These are phyloP conservation scores for Lipomyces sp. DNA, from an alignment of 805 yeast genomes.

Conservation along the genomic window DNA sequence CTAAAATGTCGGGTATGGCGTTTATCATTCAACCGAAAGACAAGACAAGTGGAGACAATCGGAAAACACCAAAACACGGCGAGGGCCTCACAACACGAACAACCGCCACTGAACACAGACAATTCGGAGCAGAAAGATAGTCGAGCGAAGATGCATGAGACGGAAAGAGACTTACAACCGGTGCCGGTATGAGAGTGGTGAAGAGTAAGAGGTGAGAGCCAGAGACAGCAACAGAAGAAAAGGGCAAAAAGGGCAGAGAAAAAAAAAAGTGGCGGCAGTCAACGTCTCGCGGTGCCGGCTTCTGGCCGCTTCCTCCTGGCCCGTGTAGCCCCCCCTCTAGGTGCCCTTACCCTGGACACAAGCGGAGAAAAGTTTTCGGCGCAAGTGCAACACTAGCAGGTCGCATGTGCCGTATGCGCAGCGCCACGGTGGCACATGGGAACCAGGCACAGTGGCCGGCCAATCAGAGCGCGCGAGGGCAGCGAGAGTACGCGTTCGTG, in stretches of 20 bases:
- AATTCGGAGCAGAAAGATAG: neutral
- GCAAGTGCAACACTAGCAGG: neutral
- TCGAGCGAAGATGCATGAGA: neutral
- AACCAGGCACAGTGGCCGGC: neutral
- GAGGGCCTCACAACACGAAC: neutral
- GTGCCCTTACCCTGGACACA: neutral
- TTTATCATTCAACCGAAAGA: neutral
- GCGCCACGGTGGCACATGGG: neutral
- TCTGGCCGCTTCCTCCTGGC: neutral
- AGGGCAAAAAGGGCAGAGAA: neutral
- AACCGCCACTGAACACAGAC: neutral
- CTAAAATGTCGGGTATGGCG: neutral
- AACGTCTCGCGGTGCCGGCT: constrained; percentile 1
- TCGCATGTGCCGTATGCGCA: neutral
- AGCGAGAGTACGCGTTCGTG: neutral
- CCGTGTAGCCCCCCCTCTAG: neutral
- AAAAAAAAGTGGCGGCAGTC: neutral
- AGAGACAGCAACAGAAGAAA: constrained; percentile 2
- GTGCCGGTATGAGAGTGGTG: neutral
- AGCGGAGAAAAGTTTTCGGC: constrained; percentile 7
- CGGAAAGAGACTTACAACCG: neutral
- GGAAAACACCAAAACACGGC: neutral
- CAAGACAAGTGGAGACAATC: constrained; percentile 1
- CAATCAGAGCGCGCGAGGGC: neutral
- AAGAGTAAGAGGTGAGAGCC: constrained; percentile 6